A percentile compares a stretch with the other conserved stretches of the same genome.
phyloP scores from a whole-genome alignment of 1,139 yeast genomes.

The Magnusiomyces starmeri region DNA sequence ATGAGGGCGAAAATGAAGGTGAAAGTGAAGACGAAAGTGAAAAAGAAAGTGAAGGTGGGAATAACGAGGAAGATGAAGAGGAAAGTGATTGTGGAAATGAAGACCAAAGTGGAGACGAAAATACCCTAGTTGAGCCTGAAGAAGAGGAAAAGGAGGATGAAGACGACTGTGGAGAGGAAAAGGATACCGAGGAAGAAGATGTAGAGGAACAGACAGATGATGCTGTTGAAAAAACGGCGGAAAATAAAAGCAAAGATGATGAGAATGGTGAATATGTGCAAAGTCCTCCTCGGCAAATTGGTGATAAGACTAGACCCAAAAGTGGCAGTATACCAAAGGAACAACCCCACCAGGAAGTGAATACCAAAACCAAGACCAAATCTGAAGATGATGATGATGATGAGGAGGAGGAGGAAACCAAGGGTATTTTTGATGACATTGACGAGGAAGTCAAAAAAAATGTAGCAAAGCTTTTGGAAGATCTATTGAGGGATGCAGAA shows the following conservation, averaged over 20 bases:
- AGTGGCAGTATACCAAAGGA: no score
- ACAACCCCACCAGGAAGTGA: not conserved
- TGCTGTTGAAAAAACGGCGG: not conserved
- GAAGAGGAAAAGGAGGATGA: not conserved
- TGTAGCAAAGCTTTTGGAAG: no score
- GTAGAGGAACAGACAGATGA: conserved; percentile 3
- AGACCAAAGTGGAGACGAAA: not conserved
- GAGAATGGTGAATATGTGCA: not conserved
- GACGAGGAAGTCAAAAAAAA: no score
- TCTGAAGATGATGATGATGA: not conserved
- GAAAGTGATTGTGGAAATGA: not conserved
- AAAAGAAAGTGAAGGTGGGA: not conserved
- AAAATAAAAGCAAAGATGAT: not conserved
- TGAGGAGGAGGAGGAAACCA: not conserved
- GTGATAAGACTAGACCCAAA: no score
- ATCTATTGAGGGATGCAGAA: no score
- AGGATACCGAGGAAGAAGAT: no score
- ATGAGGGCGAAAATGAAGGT: not conserved
- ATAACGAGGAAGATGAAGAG: not conserved
- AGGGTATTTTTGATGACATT: no score
- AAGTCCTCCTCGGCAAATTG: not conserved
- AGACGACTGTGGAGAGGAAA: conserved; percentile 4
- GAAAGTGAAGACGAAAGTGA: not conserved
- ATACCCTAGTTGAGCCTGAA: not conserved
- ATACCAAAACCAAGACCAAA: not conserved